Conservation (phyloP, 2,329 filamentous ascomycete genomes). For the Drechslerella stenobrocha region DNA sequence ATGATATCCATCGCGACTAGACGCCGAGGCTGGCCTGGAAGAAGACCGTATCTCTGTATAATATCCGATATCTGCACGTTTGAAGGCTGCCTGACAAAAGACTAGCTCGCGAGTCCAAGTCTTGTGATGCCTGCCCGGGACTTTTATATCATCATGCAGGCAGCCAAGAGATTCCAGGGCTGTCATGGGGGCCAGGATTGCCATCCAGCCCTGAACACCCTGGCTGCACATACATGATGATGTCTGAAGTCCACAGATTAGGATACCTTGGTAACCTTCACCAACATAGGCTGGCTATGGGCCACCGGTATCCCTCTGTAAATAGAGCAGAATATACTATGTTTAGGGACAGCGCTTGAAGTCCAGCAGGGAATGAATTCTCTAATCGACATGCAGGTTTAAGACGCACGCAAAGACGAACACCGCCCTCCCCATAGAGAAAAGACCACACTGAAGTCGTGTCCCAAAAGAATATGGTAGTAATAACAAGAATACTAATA, state of each 20-base stretch:
- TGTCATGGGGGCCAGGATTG: background rate
- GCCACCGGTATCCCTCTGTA: no score
- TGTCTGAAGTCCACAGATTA: background rate
- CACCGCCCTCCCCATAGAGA: conserved; percentile 10
- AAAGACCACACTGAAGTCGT: conserved; percentile 2
- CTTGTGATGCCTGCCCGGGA: conserved; percentile 3
- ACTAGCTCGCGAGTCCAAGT: conserved; percentile 10
- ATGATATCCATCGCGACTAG: conserved; percentile 8
- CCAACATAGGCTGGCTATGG: no score
- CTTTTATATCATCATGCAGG: background rate
- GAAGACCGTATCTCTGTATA: no score
- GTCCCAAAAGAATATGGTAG: conserved; percentile 4
- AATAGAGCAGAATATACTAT: no score
- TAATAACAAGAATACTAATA: conserved; percentile 4
- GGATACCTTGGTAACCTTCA: no score
- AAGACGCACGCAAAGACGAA: conserved; percentile 21
- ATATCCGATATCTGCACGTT: background rate
- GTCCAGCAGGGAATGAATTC: conserved; percentile 1
- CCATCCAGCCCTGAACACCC: background rate
- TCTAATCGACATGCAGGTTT: background rate
- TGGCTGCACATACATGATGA: background rate
- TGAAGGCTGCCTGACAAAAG: conserved; percentile 25
- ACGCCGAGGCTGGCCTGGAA: no score
- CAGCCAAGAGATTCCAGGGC: background rate
- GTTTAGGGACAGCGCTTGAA: no score